Conservation (phyloP, 2,329 filamentous ascomycete genomes). For the Elsinoe perseae region DNA sequence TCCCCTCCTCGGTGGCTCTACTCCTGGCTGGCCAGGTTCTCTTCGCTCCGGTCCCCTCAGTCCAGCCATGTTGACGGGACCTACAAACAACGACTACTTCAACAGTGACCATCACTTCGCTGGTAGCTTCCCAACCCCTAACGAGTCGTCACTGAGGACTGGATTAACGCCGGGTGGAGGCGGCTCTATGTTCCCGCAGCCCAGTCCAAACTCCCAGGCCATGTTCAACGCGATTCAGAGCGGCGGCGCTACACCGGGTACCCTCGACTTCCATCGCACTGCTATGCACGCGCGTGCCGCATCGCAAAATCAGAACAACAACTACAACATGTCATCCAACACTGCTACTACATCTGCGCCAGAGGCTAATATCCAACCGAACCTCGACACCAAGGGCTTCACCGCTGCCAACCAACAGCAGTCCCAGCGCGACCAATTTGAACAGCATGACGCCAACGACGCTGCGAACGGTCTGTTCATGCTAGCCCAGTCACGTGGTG, state of each 20-base stretch:
- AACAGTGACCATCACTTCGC: slow-evolving; percentile 66
- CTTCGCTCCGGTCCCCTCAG: slow-evolving; percentile 87
- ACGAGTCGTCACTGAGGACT: slow-evolving; percentile 88
- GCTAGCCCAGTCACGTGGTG: slow-evolving; percentile 65
- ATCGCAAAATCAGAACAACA: slow-evolving; percentile 33
- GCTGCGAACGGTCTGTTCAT: slow-evolving; percentile 91
- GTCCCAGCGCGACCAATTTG: slow-evolving; percentile 56
- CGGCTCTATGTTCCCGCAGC: slow-evolving; percentile 93
- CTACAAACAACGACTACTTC: slow-evolving; percentile 72
- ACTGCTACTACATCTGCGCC: slow-evolving; percentile 38
- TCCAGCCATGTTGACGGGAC: slow-evolving; percentile 93
- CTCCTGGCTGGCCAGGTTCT: slow-evolving; percentile 75
- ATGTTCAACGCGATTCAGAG: slow-evolving; percentile 71
- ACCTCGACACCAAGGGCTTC: slow-evolving; percentile 20
- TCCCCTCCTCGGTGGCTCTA: slow-evolving; percentile 65
- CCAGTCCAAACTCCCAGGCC: slow-evolving; percentile 78
- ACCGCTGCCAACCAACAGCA: slow-evolving; percentile 24
- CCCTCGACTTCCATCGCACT: slow-evolving; percentile 89
- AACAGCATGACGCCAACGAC: slow-evolving; percentile 84
- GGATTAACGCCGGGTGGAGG: slow-evolving; percentile 90
- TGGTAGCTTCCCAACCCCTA: slow-evolving; percentile 84
- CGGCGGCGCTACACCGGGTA: slow-evolving; percentile 79
- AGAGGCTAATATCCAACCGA: slow-evolving; percentile 33
- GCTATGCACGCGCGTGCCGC: slow-evolving; percentile 72
- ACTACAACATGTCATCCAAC: slow-evolving; percentile 32